Conservation (phyloP, 345 rosid species). For the Gossypioides kirkii region DNA sequence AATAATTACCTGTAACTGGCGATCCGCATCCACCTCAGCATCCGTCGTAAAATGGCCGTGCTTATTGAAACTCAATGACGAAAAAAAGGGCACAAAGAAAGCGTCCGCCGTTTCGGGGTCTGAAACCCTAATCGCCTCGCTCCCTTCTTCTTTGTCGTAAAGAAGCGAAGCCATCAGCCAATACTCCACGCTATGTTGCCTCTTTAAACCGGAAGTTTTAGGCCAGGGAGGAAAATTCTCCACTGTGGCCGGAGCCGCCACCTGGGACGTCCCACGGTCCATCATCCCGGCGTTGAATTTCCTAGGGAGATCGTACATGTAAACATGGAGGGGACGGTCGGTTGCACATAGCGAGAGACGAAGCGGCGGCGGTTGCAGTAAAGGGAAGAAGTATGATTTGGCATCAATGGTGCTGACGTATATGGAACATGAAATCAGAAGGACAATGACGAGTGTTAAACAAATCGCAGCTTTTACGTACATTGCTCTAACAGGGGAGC, state of each 20-base stretch:
- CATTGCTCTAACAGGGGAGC: slow-evolving; percentile 21
- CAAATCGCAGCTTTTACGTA: slow-evolving; percentile 35
- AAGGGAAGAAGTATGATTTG: slow-evolving; percentile 55
- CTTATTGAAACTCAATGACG: slow-evolving; percentile 77
- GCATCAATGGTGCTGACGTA: slow-evolving; percentile 49
- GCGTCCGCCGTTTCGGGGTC: slow-evolving; percentile 90
- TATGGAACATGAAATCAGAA: slow-evolving; percentile 45
- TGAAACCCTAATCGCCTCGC: slow-evolving; percentile 76
- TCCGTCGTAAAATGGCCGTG: slow-evolving; percentile 88
- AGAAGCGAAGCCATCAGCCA: slow-evolving; percentile 93
- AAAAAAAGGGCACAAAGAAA: slow-evolving; percentile 87
- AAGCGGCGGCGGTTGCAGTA: slow-evolving; percentile 27
- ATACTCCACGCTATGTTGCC: slow-evolving; percentile 92
- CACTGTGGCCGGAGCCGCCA: slow-evolving; percentile 42
- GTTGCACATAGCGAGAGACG: slow-evolving; percentile 19
- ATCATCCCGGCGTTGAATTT: slow-evolving; percentile 78
- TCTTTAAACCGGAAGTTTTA: slow-evolving; percentile 45
- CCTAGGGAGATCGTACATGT: slow-evolving; percentile 90
- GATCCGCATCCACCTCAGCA: slow-evolving; percentile 79
- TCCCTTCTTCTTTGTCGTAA: slow-evolving; percentile 30
- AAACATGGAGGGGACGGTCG: slow-evolving; percentile 50
- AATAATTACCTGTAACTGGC: slow-evolving; percentile 65
- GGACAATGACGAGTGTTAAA: slow-evolving; percentile 27
- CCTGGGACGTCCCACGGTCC: slow-evolving; percentile 36
- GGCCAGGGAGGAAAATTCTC: slow-evolving; percentile 73